Evolutionary conservation across 495 filamentous ascomycete species (phyloP).

Genomic region (Pyrenula massariospora): DNA sequence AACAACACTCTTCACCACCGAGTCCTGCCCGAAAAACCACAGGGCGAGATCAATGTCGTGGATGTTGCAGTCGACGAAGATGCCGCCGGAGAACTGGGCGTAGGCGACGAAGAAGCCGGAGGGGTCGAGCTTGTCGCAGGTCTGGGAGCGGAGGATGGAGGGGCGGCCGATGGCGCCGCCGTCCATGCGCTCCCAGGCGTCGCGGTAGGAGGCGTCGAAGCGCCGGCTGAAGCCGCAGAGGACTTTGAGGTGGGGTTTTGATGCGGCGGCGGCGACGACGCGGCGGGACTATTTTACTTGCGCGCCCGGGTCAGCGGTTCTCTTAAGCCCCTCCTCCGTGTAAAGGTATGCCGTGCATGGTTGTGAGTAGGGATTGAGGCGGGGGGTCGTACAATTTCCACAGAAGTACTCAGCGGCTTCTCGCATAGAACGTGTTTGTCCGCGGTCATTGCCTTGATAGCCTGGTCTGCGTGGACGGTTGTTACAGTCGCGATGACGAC

Average conservation of each 20-base stretch:
- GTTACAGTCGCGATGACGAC: conserved; percentile 41
- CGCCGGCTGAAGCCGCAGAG: conserved; percentile 50
- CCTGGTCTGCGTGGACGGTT: conserved; percentile 43
- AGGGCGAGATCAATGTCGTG: conserved; percentile 48
- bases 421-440: conserved; percentile 45
- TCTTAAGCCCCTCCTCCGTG: too few relatives aligned
- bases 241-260: conserved; percentile 40
- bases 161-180: conserved; percentile 36
- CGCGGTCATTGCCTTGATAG: conserved; percentile 41
- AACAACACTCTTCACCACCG: conserved; percentile 34
- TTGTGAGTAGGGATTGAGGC: background rate
- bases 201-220: conserved; percentile 44
- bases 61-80: conserved; percentile 47
- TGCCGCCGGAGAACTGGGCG: conserved; percentile 45
- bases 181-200: conserved; percentile 33
- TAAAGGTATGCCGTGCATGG: background rate
- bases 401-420: conserved; percentile 39
- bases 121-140: conserved; percentile 45
- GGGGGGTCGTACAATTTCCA: conserved; percentile 33
- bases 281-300: conserved; percentile 33
- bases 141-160: conserved; percentile 42
- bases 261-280: conserved; percentile 36
- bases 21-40: conserved; percentile 44
- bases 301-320: background rate
- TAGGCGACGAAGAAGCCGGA: conserved; percentile 45